Base-by-base conservation (phyloP, 768 basidiomycete genomes). In the Flagelloscypha sp. region DNA sequence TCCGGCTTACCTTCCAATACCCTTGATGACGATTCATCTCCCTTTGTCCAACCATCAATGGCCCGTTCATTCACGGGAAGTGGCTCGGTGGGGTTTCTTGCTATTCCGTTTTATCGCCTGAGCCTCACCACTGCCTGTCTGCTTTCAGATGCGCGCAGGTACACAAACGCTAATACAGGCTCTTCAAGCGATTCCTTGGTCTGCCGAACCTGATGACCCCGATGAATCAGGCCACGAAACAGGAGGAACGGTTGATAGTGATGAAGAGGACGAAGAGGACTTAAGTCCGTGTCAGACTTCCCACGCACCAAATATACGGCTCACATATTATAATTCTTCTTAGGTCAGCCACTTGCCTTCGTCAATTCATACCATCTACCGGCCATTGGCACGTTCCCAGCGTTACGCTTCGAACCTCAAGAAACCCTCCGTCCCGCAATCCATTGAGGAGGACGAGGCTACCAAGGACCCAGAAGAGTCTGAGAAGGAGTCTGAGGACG, bases 151-250 rank as follows among this genome's bases (percentile, higher is more conserved):
- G 77, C 79, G 84, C 25, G 75, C 79, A 17, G 87, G 87, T 11
- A 90, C 87, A 3, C 88, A 90, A 53, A 84, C 87, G 3, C 73
- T 90, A 33, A 89, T 90, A 24, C 87, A 89, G 59, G 87, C 84
- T 3, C 65, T 90, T 10, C 87, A 89, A 48, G 87, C 85, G 2
- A 65, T 89, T 27, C 88, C 87, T 13, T 84, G 79, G 81, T 68
- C 71, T 22, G 76, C 78, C 25, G 72, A 69, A 40, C 66, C 71
- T 7, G 82, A 87, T 43, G 76, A 76, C 37, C 79, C 81, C 21
- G 80, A 83, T 25, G 84, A 79, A n/a, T n/a, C n/a, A n/a, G 31
- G 56, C 66, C 19, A 48, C 65, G 8, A 56, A 62, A 40, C 65
- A 63, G 24, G 52, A 27, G 30, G 57, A 65, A 32, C 49, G 55